Base-by-base conservation (phyloP, 345 rosid genomes). In the Bruguiera parviflora region DNA sequence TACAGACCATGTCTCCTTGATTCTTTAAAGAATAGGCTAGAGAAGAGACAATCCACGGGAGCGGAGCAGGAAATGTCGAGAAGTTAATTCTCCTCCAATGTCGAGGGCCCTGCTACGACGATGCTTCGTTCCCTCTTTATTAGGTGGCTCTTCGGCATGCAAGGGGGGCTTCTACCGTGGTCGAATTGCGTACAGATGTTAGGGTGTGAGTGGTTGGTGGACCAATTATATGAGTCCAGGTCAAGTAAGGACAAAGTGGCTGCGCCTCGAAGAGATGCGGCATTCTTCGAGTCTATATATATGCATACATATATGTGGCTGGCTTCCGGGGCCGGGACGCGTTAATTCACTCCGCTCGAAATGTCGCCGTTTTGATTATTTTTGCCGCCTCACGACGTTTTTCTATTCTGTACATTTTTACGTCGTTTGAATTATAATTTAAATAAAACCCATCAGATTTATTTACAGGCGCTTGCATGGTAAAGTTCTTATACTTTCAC, bases 141-240 rank as follows among this genome's bases (percentile, higher is more conserved):
- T 69, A 47, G 72, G 59, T 60, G 58, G 58, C 21, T 29, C 18
- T 20, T 10, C 46, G 31, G 39, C 24, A 28, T 43, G 49, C 49
- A 43, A 43, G 58, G 53, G 28, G 66, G 8, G 19, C 0, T 39
- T 52, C 35, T 59, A 29, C 3, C 55, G 58, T 31, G 59, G 6
- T 20, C 49, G 3, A 11, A 22, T 27, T n/a, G 32, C 20, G 21
- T 25, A 29, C 9, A 11, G 3, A n/a, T 1, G 25, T 20, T 19
- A 10, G 11, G 27, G 72, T 27, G 58, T 61, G 56, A 46, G 20
- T 16, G 71, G 5, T 2, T 5, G 0, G 15, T 68, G 39, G 55
- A 8, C 72, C 72, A 60, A 32, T 69, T 3, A 59, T 1, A 49
- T 29, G 8, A 59, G 20, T 18, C 64, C 72, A 60, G 59, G 69